phyloP scores from a whole-genome alignment of 2,329 filamentous ascomycete species.

The Aspergillus pseudoviridinutans region DNA sequence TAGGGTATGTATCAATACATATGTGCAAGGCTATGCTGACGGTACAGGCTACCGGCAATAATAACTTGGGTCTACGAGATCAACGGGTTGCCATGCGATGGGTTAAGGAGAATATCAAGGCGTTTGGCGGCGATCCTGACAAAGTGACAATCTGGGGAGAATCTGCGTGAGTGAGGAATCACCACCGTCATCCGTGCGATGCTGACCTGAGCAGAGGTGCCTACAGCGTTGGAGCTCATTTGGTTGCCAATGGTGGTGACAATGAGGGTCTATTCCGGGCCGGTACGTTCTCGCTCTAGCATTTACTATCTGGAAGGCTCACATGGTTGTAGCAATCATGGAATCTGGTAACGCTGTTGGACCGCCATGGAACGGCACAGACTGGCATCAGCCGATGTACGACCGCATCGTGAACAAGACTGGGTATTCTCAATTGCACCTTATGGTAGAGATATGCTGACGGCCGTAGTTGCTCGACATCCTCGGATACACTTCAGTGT shows the following conservation, averaged over 20 bases:
- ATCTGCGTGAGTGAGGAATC: slow-evolving; percentile 23
- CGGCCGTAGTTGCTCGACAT: slow-evolving; percentile 19
- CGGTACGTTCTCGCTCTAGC: slow-evolving; percentile 11
- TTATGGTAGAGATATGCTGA: background rate
- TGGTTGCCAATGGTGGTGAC: slow-evolving; percentile 26
- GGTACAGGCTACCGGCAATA: slow-evolving; percentile 24
- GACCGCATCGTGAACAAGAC: slow-evolving; percentile 25
- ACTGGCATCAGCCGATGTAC: slow-evolving; percentile 33
- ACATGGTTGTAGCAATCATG: slow-evolving; percentile 24
- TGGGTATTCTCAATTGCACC: slow-evolving; percentile 11
- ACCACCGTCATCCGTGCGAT: background rate
- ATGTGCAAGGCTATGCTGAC: background rate
- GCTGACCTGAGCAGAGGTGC: slow-evolving; percentile 20
- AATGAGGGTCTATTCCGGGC: slow-evolving; percentile 30
- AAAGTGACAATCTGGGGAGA: slow-evolving; percentile 37
- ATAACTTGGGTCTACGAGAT: slow-evolving; percentile 28
- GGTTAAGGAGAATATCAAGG: slow-evolving; percentile 33
- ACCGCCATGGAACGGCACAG: slow-evolving; percentile 30
- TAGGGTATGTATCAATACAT: slow-evolving; percentile 12
- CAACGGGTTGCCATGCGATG: slow-evolving; percentile 34
- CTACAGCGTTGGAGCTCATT: slow-evolving; percentile 29
- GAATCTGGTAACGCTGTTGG: slow-evolving; percentile 30
- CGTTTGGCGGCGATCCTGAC: slow-evolving; percentile 30
- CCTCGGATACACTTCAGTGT: slow-evolving; percentile 25
- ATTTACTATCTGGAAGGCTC: background rate